Evolutionary conservation across 441 rosid species (phyloP), one percentile per base, ranked within the genome.

Genomic region (Populus hybrid): DNA sequence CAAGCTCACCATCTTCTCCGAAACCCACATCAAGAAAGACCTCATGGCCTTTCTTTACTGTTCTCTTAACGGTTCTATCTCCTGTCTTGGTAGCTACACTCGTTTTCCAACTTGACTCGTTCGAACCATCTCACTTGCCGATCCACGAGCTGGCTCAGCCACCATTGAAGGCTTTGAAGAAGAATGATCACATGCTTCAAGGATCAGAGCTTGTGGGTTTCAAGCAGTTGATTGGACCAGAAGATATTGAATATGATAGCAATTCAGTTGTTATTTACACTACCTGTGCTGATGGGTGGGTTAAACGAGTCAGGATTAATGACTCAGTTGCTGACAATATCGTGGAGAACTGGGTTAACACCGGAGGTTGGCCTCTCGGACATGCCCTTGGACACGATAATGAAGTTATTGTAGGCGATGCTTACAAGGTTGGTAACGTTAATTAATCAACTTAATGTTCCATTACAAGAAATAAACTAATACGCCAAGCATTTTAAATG

Each of bases 311-410:
- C 77, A 83, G 67, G 53, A 67, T 87, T 38, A 85, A 85, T 66
- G 85, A 84, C 28, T 82, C 85, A 61, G 81, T 42, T 2, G 16
- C 40, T 7, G 88, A 87, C 71, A 67, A 85, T 4, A 82, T 77
- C 12, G 87, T 94, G 6, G 88, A 88, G 79, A 82, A 86, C 24
- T 90, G 87, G 93, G 89, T 93, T 28, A 82, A 88, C 74, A 92
- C 96, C 1, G 91, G 93, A 4, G 97, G 97, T 1, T 76, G 98
- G 75, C 98, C 98, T 0, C 94, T 95, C 10, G 99, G 98, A 5
- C 24, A 92, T 7, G 92, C 86, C 21, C 73, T 93, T 1, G 93
- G 91, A 35, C 76, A 9, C 8, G 12, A 82, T 8, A 69, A 73
- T 0, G 93, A 88, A 57, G 30, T 90, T 9, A 81, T 93, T 1